These are phyloP conservation scores for Russula vinacea DNA, from an alignment of 768 basidiomycete species.

Conservation along the genomic window DNA sequence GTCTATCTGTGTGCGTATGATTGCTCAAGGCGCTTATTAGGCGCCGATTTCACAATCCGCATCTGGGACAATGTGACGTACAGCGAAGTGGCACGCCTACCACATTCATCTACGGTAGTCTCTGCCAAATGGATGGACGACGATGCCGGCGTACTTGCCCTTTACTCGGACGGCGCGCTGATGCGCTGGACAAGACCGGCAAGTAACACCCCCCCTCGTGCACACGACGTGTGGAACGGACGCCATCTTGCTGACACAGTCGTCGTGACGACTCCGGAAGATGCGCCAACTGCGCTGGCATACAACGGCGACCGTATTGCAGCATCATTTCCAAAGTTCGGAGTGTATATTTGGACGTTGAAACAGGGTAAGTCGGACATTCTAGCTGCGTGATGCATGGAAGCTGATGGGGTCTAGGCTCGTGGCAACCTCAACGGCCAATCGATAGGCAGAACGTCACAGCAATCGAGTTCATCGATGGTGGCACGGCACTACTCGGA, in stretches of 20 bases:
- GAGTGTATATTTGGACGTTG: slow-evolving; percentile 30
- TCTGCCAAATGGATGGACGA: slow-evolving; percentile 53
- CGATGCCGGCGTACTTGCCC: slow-evolving; percentile 25
- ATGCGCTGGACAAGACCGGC: slow-evolving; percentile 60
- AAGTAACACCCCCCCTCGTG: slow-evolving; percentile 33
- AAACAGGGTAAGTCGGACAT: slow-evolving; percentile 25
- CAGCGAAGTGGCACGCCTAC: slow-evolving; percentile 54
- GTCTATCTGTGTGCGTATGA: slow-evolving; percentile 4
- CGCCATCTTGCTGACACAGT: slow-evolving; percentile 21
- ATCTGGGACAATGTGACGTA: slow-evolving; percentile 53
- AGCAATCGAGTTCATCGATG: slow-evolving; percentile 58
- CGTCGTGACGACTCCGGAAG: slow-evolving; percentile 13
- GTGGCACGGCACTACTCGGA: slow-evolving; percentile 60
- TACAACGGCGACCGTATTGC: slow-evolving; percentile 27
- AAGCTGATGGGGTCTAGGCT: slow-evolving; percentile 40
- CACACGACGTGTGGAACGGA: slow-evolving; percentile 28
- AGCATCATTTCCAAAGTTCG: slow-evolving; percentile 27
- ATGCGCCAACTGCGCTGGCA: slow-evolving; percentile 30
- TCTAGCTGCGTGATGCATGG: slow-evolving; percentile 38
- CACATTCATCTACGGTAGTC: slow-evolving; percentile 49
- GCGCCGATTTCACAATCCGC: slow-evolving; percentile 53
- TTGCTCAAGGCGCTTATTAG: slow-evolving; percentile 39
- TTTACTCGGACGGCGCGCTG: slow-evolving; percentile 51
- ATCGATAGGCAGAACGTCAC: slow-evolving; percentile 65
- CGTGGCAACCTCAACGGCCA: slow-evolving; percentile 62